A percentile compares a stretch with the other conserved stretches of the same genome.
These are phyloP conservation scores for Xylaria nigripes DNA, from an alignment of 495 filamentous ascomycete species.

Conservation along the genomic window DNA sequence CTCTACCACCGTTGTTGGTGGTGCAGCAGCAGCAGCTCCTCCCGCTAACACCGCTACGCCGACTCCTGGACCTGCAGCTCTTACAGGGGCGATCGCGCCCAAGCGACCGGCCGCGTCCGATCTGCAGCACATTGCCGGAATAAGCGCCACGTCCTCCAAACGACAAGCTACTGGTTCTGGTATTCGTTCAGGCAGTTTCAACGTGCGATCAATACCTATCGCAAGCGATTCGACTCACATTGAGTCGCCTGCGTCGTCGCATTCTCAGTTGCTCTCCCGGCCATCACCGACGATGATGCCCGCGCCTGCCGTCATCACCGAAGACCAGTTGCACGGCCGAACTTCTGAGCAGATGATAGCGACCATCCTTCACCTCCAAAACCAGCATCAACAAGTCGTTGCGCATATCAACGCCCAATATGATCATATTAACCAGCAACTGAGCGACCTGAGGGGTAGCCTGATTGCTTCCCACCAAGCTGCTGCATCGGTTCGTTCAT, in stretches of 20 bases:
- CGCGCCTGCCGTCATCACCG: constrained; percentile 16
- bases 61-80: constrained; percentile 25
- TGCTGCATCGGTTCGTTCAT: constrained; percentile 19
- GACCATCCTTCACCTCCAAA: constrained; percentile 27
- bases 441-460: constrained; percentile 23
- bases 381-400: constrained; percentile 27
- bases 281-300: constrained; percentile 24
- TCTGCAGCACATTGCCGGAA: constrained; percentile 29
- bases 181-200: constrained; percentile 18
- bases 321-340: constrained; percentile 25
- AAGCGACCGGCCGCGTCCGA: constrained; percentile 31
- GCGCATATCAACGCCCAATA: constrained; percentile 26
- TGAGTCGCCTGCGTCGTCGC: not conserved
- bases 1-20: constrained; percentile 2
- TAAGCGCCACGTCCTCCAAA: constrained; percentile 29
- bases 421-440: constrained; percentile 24
- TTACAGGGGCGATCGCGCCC: constrained; percentile 21
- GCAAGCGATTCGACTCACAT: constrained; percentile 10
- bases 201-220: constrained; percentile 18
- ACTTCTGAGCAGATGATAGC: constrained; percentile 27
- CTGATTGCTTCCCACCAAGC: constrained; percentile 27
- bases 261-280: constrained; percentile 15
- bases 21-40: not conserved
- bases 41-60: constrained; percentile 24
- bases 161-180: constrained; percentile 26